Conservation (phyloP, 192 early-diverging fungal genomes). For the Kickxella alabastrina region DNA sequence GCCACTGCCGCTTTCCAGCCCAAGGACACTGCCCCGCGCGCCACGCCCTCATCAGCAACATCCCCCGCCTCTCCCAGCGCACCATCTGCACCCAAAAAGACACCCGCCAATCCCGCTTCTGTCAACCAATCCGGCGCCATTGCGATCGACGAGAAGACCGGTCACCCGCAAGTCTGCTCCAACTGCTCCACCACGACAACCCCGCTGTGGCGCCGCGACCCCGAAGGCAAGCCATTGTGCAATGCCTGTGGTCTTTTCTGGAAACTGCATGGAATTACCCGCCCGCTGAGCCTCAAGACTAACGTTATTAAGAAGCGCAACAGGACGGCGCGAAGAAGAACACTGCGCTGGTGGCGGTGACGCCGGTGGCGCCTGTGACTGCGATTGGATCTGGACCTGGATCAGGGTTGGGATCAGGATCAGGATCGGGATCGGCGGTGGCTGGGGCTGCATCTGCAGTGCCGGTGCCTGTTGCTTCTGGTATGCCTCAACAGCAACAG, state of each 20-base stretch:
- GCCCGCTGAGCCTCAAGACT: conserved; percentile 89
- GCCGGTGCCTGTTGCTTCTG: not conserved
- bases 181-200: conserved; percentile 91
- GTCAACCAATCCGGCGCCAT: not conserved
- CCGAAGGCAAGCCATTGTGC: conserved; percentile 86
- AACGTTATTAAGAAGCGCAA: conserved; percentile 96
- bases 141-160: not conserved
- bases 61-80: not conserved
- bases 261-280: conserved; percentile 91
- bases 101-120: not conserved
- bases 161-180: conserved; percentile 53
- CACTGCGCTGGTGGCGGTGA: not conserved
- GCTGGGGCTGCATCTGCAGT: not conserved
- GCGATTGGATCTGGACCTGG: too few species aligned
- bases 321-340: conserved; percentile 53
- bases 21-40: too few species aligned
- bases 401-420: too few species aligned
- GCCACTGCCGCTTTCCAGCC: conserved; percentile 1
- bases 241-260: conserved; percentile 97
- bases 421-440: not conserved
- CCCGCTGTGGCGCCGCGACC: conserved; percentile 90
- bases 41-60: not conserved
- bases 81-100: too few species aligned
- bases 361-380: too few species aligned
- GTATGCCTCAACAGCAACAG: conserved; percentile 5